phyloP scores from a whole-genome alignment of 805 yeast genomes.

The Cyberlindnera amylophila region DNA sequence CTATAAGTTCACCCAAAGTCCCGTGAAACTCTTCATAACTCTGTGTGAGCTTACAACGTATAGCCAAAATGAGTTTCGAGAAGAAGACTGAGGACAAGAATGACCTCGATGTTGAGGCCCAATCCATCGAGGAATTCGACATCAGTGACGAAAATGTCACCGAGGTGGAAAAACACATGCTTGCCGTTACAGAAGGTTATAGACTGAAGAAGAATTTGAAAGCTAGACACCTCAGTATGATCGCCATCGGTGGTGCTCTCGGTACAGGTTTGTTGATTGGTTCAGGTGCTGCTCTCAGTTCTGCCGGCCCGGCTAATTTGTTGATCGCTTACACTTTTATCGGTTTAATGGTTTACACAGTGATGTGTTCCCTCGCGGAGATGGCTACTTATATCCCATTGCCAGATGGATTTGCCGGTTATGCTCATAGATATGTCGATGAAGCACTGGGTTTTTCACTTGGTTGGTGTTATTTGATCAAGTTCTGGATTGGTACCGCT shows the following conservation, averaged over 20 bases:
- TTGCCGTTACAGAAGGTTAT: conserved; percentile 16
- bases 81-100: not conserved
- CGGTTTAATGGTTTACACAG: conserved; percentile 65
- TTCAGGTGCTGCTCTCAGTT: conserved; percentile 50
- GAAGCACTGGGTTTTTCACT: conserved; percentile 21
- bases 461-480: conserved; percentile 24
- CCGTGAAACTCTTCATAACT: too few relatives aligned
- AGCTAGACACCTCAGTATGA: conserved; percentile 52
- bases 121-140: not conserved
- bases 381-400: conserved; percentile 62
- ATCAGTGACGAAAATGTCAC: not conserved
- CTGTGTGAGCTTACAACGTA: too few relatives aligned
- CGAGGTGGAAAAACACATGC: conserved; percentile 12
- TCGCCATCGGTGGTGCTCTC: conserved; percentile 66
- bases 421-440: conserved; percentile 41
- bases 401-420: conserved; percentile 59
- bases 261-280: conserved; percentile 70
- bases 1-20: too few relatives aligned
- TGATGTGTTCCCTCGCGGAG: conserved; percentile 64
- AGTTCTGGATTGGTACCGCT: conserved; percentile 19
- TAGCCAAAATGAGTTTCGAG: too few relatives aligned
- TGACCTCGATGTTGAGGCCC: not conserved
- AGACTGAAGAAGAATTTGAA: conserved; percentile 32
- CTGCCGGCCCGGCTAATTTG: conserved; percentile 54
- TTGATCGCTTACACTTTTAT: conserved; percentile 60